Evolutionary conservation across 352 stramenopile species (phyloP), one percentile per base, ranked within the genome.

Genomic region (Phytophthora kernoviae): DNA sequence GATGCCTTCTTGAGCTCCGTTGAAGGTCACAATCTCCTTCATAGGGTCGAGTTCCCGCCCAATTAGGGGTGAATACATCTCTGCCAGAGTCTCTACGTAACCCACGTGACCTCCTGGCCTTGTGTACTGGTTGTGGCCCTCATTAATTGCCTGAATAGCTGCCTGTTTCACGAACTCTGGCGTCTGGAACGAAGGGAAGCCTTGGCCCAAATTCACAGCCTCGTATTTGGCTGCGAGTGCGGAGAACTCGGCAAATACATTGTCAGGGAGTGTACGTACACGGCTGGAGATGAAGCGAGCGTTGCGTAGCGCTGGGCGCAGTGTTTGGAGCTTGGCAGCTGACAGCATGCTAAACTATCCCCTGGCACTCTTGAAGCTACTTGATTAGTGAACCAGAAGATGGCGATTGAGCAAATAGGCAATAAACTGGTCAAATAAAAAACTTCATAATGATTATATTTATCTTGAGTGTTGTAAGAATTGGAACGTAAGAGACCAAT

Each of bases 111-210:
- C 90, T n/a, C 83, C 88, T 1, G 88, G 86, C 18, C 90, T 72
- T 52, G 90, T 96, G 79, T 97, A 97, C 73, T 97, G 90, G 65
- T 97, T 97, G 59, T 91, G 63, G 52, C 92, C 77, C 36, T 36
- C 68, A 4, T 65, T 68, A 55, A 96, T 94, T 40, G 88, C 90
- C 43, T 93, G 79, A 30, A 96, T 83, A 2, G 91, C 81, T 17
- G 89, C 84, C 58, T 93, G 62, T 70, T 97, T 96, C 33, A 96
- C 81, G 54, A 98, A 98, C 15, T 82, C 79, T 4, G 87, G 95
- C 11, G 93, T 98, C 20, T 88, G 68, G 82, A 97, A 99, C 66
- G 96, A 94, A 18, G 96, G 97, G 80, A 99, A 99, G 48, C 96
- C 96, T 75, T 99, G 96, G 6, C 94, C 96, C 39, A 99, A 78